Conservation (phyloP, 202 grass and related monocot genomes). For the Musa balbisiana region DNA sequence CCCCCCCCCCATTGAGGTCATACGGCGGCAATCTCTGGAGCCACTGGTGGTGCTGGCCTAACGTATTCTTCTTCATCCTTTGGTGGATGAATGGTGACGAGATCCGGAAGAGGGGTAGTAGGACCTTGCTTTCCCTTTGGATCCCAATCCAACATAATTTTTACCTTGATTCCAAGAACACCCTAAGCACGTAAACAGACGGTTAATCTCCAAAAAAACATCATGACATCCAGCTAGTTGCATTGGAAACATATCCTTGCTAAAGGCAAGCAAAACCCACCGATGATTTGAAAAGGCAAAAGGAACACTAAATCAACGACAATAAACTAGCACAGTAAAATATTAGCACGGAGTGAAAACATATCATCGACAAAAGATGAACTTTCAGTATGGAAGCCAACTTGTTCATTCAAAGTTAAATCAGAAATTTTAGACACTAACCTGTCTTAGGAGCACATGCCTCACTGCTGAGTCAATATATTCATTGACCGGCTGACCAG, state of each 20-base stretch:
- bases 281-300: neutral
- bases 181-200: neutral
- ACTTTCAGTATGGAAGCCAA: no score
- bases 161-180: slow-evolving; percentile 7
- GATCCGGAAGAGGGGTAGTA: neutral
- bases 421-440: neutral
- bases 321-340: neutral
- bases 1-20: no score
- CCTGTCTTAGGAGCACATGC: slow-evolving; percentile 1
- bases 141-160: slow-evolving; percentile 7
- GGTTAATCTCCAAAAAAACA: neutral
- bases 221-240: neutral
- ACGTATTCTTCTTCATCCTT: neutral
- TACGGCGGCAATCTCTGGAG: neutral
- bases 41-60: neutral
- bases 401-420: neutral
- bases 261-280: neutral
- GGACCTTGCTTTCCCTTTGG: slow-evolving; percentile 7
- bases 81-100: neutral
- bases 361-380: no score
- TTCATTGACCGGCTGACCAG: neutral
- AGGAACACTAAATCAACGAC: neutral
- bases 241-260: neutral
- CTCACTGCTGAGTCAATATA: slow-evolving; percentile 1
- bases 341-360: no score